These are phyloP conservation scores for Rosa rugosa DNA, from an alignment of 306 rosid species.

Conservation along the genomic window DNA sequence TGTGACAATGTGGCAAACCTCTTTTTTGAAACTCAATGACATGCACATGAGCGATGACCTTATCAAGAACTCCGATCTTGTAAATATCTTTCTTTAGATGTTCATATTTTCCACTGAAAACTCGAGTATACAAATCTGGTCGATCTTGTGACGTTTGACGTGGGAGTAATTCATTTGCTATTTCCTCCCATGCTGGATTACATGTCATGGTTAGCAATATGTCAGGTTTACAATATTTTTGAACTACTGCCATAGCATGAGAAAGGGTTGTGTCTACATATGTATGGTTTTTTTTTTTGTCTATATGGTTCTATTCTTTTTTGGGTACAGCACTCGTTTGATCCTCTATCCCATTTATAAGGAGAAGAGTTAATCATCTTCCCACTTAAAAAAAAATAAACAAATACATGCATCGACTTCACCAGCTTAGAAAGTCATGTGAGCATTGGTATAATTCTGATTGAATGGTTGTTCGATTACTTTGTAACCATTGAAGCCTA, in stretches of 20 bases:
- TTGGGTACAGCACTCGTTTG: no score
- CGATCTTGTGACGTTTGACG: neutral
- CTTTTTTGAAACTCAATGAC: conserved; percentile 1
- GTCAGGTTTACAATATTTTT: neutral
- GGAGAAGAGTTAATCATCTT: no score
- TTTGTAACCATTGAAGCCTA: no score
- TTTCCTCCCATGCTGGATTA: neutral
- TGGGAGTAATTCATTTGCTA: neutral
- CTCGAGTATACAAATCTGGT: neutral
- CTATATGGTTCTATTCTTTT: no score
- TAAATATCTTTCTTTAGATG: neutral
- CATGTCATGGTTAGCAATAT: neutral
- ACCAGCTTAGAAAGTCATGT: no score
- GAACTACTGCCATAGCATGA: neutral
- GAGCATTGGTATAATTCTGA: no score
- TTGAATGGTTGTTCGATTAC: no score
- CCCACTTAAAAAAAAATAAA: no score
- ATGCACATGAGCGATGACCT: neutral
- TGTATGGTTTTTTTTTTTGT: no score
- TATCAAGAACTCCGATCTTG: neutral
- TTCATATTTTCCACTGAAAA: neutral
- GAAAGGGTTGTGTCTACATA: no score
- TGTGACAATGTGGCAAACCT: neutral
- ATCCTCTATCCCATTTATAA: no score
- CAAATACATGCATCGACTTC: no score